Percentiles rank a stretch among this genome's conserved stretches.
These are phyloP conservation scores for Urochloa ruziziensis DNA, from an alignment of 176 grass and related monocot species.

Conservation along the genomic window DNA sequence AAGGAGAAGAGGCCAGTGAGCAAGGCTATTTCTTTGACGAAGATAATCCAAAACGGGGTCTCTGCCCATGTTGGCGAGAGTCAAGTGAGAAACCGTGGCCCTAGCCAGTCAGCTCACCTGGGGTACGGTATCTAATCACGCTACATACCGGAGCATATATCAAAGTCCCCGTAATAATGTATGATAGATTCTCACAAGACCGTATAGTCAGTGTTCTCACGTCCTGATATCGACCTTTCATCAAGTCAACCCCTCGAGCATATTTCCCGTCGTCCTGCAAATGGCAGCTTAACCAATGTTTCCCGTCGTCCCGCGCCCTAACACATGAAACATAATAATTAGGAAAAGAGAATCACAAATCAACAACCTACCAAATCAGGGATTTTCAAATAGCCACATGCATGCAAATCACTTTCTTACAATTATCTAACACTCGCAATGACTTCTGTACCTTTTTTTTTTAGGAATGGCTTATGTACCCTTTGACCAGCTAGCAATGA, in stretches of 20 bases:
- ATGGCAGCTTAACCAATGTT: background rate
- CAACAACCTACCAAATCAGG: no score
- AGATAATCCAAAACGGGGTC: background rate
- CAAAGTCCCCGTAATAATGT: background rate
- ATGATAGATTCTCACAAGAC: background rate
- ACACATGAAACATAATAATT: background rate
- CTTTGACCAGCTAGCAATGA: no score
- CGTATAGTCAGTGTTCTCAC: conserved; percentile 4
- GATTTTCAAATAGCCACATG: background rate
- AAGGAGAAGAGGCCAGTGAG: background rate
- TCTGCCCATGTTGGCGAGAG: background rate
- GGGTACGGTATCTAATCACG: background rate
- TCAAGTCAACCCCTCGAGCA: background rate
- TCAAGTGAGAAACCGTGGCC: conserved; percentile 13
- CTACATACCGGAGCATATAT: background rate
- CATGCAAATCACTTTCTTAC: background rate
- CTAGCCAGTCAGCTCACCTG: background rate
- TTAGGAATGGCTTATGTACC: no score
- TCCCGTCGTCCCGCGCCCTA: no score
- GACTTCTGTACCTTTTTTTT: no score
- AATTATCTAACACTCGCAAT: background rate
- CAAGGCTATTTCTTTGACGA: background rate
- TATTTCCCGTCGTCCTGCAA: background rate
- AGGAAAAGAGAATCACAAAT: background rate
- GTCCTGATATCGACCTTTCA: background rate